phyloP scores from a whole-genome alignment of 176 grass and related monocot species.

The Urochloa ruziziensis region DNA sequence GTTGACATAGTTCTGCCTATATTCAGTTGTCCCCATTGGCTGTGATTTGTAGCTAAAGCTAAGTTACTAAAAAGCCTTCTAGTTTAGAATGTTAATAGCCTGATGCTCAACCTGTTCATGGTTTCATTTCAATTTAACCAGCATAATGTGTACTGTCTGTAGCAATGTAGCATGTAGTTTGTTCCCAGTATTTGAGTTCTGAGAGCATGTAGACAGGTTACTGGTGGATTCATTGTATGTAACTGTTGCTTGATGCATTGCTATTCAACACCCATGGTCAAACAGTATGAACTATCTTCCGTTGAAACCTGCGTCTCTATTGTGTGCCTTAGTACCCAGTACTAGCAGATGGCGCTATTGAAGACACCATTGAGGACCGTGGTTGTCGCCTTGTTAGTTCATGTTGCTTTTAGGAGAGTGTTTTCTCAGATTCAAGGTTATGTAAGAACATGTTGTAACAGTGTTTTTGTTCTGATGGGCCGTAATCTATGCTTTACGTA shows the following conservation, averaged over 20 bases:
- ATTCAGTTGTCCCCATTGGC: constrained; percentile 15
- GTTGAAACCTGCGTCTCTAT: neutral
- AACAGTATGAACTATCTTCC: neutral
- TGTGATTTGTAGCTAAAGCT: constrained; percentile 38
- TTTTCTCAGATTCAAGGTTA: neutral
- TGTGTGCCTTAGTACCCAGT: neutral
- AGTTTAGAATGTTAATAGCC: constrained; percentile 45
- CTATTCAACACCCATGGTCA: neutral
- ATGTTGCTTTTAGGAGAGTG: neutral
- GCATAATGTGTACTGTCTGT: constrained; percentile 12
- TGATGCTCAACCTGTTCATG: constrained; percentile 40
- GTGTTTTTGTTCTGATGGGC: neutral
- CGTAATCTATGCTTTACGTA: neutral
- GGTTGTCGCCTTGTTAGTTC: neutral
- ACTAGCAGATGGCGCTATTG: neutral
- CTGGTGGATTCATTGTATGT: constrained; percentile 17
- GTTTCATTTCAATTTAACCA: constrained; percentile 24
- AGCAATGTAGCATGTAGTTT: constrained; percentile 39
- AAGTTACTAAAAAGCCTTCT: neutral
- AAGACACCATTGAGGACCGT: neutral
- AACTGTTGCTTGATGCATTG: neutral
- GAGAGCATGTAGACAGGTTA: neutral
- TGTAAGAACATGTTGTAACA: neutral
- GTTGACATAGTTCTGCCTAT: constrained; percentile 39
- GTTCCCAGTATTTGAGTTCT: constrained; percentile 8